These are phyloP conservation scores for Sphaceloma murrayae DNA, from an alignment of 2,329 filamentous ascomycete species.

Conservation along the genomic window DNA sequence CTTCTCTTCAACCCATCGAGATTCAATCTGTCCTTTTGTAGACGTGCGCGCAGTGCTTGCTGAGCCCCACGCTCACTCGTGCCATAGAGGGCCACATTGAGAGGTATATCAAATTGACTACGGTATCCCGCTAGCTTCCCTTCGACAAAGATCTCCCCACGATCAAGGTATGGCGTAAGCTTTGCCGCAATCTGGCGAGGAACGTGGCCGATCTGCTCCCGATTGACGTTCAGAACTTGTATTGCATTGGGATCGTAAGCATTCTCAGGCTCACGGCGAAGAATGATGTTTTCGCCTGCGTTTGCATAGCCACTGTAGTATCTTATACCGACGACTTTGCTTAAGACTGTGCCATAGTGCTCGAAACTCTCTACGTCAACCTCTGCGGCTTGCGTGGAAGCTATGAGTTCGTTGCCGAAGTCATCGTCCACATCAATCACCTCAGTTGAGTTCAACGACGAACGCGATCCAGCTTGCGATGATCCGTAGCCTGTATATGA, in stretches of 20 bases:
- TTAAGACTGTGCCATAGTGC: conserved; percentile 34
- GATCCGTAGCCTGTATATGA: too few relatives aligned
- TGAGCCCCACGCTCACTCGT: conserved; percentile 29
- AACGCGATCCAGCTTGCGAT: background rate
- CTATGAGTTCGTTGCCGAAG: conserved; percentile 25
- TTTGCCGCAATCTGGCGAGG: conserved; percentile 58
- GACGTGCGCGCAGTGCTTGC: conserved; percentile 46
- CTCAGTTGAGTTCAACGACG: background rate
- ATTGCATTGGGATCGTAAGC: conserved; percentile 30
- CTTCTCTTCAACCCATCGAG: conserved; percentile 36
- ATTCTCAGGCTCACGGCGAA: conserved; percentile 58
- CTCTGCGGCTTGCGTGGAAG: conserved; percentile 22
- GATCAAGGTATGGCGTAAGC: conserved; percentile 61
- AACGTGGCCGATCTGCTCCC: conserved; percentile 68
- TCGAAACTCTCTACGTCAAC: conserved; percentile 21
- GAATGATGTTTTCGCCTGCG: conserved; percentile 52
- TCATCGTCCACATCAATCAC: conserved; percentile 20
- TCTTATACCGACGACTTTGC: conserved; percentile 51
- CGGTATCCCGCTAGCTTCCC: conserved; percentile 59
- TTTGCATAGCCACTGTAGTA: conserved; percentile 57
- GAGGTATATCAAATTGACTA: conserved; percentile 59
- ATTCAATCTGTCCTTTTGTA: conserved; percentile 58
- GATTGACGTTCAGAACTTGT: conserved; percentile 62
- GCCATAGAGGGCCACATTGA: conserved; percentile 61
- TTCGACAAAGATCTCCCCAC: conserved; percentile 53